phyloP scores from a whole-genome alignment of 345 rosid species.

The Mangifera indica region DNA sequence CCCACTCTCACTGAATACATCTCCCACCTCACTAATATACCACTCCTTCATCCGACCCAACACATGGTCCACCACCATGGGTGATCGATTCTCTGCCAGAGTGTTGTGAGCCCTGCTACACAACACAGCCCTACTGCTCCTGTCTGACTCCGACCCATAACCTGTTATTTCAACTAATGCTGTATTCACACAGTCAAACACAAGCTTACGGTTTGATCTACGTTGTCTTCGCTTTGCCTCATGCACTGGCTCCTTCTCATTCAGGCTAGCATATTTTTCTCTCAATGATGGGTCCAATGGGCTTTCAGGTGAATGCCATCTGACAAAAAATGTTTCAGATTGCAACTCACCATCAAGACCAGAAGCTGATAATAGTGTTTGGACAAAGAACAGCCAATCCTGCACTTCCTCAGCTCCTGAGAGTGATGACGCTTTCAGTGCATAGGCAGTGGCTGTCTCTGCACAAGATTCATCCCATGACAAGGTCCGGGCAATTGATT shows the following conservation, averaged over 20 bases:
- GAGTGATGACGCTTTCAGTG: conserved; percentile 31
- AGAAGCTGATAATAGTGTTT: conserved; percentile 47
- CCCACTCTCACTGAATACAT: conserved; percentile 38
- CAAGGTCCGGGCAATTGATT: conserved; percentile 57
- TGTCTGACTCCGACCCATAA: conserved; percentile 33
- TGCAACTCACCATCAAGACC: conserved; percentile 47
- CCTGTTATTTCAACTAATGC: conserved; percentile 50
- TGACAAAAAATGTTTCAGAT: conserved; percentile 33
- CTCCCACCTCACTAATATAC: conserved; percentile 39
- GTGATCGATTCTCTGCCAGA: conserved; percentile 22
- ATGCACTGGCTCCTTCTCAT: conserved; percentile 50
- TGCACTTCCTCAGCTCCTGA: conserved; percentile 43
- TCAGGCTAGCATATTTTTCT: conserved; percentile 42
- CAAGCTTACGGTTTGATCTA: conserved; percentile 61
- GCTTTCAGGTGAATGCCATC: conserved; percentile 74
- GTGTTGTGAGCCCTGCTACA: conserved; percentile 20
- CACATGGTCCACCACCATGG: conserved; percentile 51
- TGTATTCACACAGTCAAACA: conserved; percentile 70
- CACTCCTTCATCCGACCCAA: conserved; percentile 69
- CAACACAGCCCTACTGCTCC: conserved; percentile 23
- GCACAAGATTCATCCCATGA: conserved; percentile 53
- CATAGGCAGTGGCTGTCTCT: conserved; percentile 38
- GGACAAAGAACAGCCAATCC: conserved; percentile 62
- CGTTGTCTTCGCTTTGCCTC: conserved; percentile 72
- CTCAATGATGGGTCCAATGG: conserved; percentile 77